Conservation (phyloP, 2,329 filamentous ascomycete species). For the Blastomyces percursus region DNA sequence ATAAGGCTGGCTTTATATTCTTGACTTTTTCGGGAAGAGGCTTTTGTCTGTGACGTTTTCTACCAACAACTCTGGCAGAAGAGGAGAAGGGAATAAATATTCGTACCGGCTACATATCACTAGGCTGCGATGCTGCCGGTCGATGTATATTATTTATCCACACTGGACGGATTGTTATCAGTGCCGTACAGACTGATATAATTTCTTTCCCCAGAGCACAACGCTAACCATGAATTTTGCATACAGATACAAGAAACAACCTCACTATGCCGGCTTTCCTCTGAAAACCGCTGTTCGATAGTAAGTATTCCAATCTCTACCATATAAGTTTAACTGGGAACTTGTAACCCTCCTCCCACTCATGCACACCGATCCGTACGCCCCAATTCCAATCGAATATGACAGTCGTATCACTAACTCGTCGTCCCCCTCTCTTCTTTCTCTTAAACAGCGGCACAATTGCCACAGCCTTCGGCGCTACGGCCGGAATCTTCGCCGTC, state of each 20-base stretch:
- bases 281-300: not conserved
- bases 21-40: not conserved
- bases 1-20: not conserved
- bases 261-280: not conserved
- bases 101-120: not conserved
- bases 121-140: not conserved
- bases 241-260: not conserved
- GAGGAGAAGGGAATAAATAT: not conserved
- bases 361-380: not conserved
- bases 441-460: constrained; percentile 31
- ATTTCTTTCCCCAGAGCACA: not conserved
- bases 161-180: not conserved
- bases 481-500: constrained; percentile 48
- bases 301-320: constrained; percentile 1
- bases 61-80: not conserved
- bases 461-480: constrained; percentile 46
- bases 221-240: not conserved
- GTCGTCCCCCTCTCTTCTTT: not conserved
- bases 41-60: not conserved
- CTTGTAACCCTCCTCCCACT: not conserved
- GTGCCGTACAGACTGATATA: not conserved
- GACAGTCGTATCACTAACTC: not conserved
- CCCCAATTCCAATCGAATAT: not conserved
- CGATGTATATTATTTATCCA: not conserved
- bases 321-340: not conserved